These are phyloP conservation scores for Rhodamnia argentea DNA, from an alignment of 345 rosid species.

Conservation along the genomic window DNA sequence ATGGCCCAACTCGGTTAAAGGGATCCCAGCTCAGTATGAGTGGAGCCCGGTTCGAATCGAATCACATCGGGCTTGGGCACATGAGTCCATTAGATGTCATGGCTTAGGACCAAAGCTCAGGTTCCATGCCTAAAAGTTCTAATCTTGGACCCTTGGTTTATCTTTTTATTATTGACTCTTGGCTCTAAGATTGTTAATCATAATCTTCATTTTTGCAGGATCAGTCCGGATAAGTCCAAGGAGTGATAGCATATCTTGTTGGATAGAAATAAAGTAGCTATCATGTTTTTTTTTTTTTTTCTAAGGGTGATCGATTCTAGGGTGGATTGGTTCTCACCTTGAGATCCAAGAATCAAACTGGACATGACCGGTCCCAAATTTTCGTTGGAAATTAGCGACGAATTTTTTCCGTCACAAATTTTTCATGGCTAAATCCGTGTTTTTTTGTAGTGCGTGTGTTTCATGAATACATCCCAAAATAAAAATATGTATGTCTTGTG, in stretches of 20 bases:
- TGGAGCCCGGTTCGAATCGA: background rate
- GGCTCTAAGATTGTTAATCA: background rate
- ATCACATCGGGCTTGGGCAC: background rate
- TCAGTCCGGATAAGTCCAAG: background rate
- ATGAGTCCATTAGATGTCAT: background rate
- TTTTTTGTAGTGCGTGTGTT: no score
- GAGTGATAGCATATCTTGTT: background rate
- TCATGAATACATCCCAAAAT: background rate
- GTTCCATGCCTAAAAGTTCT: background rate
- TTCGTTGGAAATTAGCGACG: no score
- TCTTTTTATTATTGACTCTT: background rate
- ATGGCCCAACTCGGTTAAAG: background rate
- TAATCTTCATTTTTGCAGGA: background rate
- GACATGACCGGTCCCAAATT: no score
- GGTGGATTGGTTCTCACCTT: background rate
- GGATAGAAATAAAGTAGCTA: background rate
- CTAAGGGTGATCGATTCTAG: fast-evolving
- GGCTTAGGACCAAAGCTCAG: background rate
- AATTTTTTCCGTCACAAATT: no score
- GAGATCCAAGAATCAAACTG: fast-evolving
- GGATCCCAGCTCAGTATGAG: background rate
- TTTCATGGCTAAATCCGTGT: no score
- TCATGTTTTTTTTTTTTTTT: background rate
- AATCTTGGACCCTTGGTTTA: background rate
- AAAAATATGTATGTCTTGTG: background rate